These are phyloP conservation scores for Calonectria hawksworthii DNA, from an alignment of 2,329 filamentous ascomycete species.

Conservation along the genomic window DNA sequence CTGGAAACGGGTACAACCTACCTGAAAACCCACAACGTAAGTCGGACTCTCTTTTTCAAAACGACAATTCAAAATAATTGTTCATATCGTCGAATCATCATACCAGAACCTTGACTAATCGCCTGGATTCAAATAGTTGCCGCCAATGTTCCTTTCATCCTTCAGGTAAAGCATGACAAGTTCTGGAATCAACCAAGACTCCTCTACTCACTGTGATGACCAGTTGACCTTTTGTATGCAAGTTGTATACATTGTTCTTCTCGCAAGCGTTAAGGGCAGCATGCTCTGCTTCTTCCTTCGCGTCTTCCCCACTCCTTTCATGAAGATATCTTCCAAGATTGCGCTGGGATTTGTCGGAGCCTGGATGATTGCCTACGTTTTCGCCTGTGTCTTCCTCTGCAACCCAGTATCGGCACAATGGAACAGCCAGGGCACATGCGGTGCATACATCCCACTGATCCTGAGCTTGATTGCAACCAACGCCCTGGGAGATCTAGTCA, in stretches of 20 bases:
- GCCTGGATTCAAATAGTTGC: conserved; percentile 26
- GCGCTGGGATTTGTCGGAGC: conserved; percentile 53
- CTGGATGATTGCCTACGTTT: conserved; percentile 60
- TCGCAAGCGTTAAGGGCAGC: conserved; percentile 44
- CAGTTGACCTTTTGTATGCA: conserved; percentile 47
- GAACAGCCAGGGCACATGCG: conserved; percentile 51
- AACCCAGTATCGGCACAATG: conserved; percentile 60
- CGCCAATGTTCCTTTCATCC: conserved; percentile 44
- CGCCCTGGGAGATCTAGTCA: conserved; percentile 53
- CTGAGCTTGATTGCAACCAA: conserved; percentile 55
- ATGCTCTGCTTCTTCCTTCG: conserved; percentile 48
- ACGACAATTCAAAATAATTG: background rate
- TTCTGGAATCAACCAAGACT: background rate
- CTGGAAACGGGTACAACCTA: conserved; percentile 44
- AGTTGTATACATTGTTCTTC: conserved; percentile 42
- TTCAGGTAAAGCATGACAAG: conserved; percentile 35
- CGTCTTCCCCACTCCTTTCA: conserved; percentile 44
- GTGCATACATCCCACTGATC: conserved; percentile 53
- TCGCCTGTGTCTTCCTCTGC: conserved; percentile 60
- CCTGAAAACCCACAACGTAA: conserved; percentile 34
- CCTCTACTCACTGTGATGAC: background rate
- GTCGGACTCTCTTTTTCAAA: conserved; percentile 3
- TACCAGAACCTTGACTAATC: background rate
- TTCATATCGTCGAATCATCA: too few relatives aligned
- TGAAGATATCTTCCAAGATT: conserved; percentile 45